Base-by-base conservation (phyloP, 2,329 filamentous ascomycete species). In the Aspergillus novofumigatus region DNA sequence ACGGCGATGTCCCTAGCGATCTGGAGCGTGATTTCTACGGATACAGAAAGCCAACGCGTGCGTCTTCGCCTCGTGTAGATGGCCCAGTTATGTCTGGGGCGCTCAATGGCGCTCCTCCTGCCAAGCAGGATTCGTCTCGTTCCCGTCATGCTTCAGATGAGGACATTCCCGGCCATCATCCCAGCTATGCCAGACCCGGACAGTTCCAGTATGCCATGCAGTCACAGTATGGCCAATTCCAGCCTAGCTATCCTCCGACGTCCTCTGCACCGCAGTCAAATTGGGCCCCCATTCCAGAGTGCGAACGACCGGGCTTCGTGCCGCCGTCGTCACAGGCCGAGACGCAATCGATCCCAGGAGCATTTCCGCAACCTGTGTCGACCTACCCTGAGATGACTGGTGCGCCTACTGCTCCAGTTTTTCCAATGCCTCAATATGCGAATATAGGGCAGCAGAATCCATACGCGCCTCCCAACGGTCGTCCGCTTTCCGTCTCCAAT, bases 281-380 rank as follows among this genome's bases (percentile, higher is more conserved):
- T 47, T 77, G 74, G 75, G 70, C 71, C 21, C 62, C 73, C 21
- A 65, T 77, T 10, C 74, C 74, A 2, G 73, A 74, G 52, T 73
- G 72, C 51, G 73, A 75, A 62, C 71, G 71, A 25, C 74, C 75
- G 14, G 75, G 72, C 1, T 78, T 72, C 56, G 69, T 77, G n/a
- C 74, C 75, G 32, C 74, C 75, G 11, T 64, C 66, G 1, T 70
- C 71, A 21, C 69, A 71, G 44, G 61, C 62, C 21, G 64, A 59
- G 6, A 28, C 51, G 6, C 60, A 60, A 26, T 57, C 63, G 23
- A 72, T 72, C 61, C 67, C 72, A 1, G 69, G 67, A 5, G 71
- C 68, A 4, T 74, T 72, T 48, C 71, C 72, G 17, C 55, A 60
- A 7, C 42, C 61, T 9, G 48, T 51, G 38, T 65, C 70, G 17